These are phyloP conservation scores for Prunus yedoensis DNA, from an alignment of 331 rosid genomes.

Conservation along the genomic window DNA sequence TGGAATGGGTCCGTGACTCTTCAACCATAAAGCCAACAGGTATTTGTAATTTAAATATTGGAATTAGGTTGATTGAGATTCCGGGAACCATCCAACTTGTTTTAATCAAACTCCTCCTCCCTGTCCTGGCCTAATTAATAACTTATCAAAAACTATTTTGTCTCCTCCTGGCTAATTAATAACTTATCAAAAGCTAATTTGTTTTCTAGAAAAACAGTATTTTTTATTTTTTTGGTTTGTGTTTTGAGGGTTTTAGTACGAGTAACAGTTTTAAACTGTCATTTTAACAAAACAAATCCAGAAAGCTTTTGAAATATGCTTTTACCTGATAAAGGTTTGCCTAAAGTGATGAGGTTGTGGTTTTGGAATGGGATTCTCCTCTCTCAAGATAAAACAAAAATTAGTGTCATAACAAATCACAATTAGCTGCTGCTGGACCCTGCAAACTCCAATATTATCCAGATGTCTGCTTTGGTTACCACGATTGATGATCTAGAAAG, in stretches of 20 bases:
- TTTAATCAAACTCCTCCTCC: constrained; percentile 14
- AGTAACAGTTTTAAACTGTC: too few species aligned
- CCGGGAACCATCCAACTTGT: constrained; percentile 39
- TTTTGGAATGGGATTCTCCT: constrained; percentile 6
- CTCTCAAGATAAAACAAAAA: not conserved
- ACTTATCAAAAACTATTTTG: not conserved
- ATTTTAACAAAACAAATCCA: not conserved
- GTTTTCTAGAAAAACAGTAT: too few species aligned
- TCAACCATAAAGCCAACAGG: not conserved
- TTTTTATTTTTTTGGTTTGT: too few species aligned
- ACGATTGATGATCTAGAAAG: not conserved
- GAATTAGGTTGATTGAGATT: constrained; percentile 32
- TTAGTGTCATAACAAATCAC: not conserved
- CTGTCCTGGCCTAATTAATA: not conserved
- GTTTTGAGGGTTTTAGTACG: too few species aligned
- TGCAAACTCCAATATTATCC: not conserved
- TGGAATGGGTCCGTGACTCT: not conserved
- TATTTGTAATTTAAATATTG: constrained; percentile 9
- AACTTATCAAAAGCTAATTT: not conserved
- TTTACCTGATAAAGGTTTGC: too few species aligned
- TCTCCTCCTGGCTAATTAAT: not conserved
- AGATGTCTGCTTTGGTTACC: constrained; percentile 6
- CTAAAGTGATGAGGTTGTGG: not conserved
- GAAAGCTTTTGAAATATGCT: not conserved
- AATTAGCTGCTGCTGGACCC: not conserved